Conservation (phyloP, 805 yeast genomes). For the Yarrowia divulgata region DNA sequence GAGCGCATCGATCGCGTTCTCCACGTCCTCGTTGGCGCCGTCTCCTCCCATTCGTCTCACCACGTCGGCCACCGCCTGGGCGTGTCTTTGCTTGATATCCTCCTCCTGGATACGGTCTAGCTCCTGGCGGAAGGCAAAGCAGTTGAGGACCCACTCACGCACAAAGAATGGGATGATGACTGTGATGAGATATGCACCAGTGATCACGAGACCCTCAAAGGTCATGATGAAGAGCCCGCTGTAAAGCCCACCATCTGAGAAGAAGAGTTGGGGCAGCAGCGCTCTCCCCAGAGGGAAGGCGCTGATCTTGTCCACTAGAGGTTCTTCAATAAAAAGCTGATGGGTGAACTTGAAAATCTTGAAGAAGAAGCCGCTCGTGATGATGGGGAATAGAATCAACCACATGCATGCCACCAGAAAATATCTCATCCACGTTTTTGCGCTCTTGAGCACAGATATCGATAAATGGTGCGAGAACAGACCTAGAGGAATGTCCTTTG, state of each 20-base stretch:
- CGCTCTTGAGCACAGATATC: conserved; percentile 6
- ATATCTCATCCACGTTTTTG: conserved; percentile 30
- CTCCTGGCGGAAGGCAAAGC: conserved; percentile 45
- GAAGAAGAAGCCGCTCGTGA: conserved; percentile 2
- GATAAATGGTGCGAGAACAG: conserved; percentile 52
- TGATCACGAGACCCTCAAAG: conserved; percentile 48
- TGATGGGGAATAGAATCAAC: conserved; percentile 19
- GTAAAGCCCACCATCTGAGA: neutral
- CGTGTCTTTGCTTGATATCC: conserved; percentile 21
- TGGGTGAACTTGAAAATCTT: conserved; percentile 17
- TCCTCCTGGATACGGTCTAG: conserved; percentile 40
- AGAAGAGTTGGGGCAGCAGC: conserved; percentile 2
- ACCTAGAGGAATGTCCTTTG: conserved; percentile 63
- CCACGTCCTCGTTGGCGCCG: neutral
- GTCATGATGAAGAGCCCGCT: conserved; percentile 40
- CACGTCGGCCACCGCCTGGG: neutral
- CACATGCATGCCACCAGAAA: conserved; percentile 22
- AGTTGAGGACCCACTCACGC: conserved; percentile 51
- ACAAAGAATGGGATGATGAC: conserved; percentile 54
- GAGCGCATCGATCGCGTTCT: neutral
- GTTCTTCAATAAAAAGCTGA: conserved; percentile 16
- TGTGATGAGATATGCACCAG: conserved; percentile 46
- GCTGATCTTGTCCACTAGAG: conserved; percentile 9
- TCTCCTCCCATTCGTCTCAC: neutral
- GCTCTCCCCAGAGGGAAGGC: conserved; percentile 1